Evolutionary conservation across 768 basidiomycete species (phyloP), one percentile per base, ranked within the genome.

Genomic region (Coprinellus aureogranulatus): DNA sequence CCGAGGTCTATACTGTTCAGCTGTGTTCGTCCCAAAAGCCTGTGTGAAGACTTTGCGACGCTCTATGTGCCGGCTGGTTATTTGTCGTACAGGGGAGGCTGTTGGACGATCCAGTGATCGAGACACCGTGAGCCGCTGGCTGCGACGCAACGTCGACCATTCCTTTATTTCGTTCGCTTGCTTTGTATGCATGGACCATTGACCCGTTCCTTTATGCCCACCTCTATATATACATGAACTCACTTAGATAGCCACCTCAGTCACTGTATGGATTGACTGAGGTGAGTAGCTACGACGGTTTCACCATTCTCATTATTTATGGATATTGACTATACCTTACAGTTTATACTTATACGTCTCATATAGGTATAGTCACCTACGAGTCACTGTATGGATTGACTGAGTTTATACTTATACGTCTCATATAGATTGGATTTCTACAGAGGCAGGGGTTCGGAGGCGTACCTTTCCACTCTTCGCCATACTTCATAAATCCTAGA

Each of bases 401-500:
- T 44, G 41, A 44, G 41, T 10, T 44, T 8, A 8, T 44, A 22
- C 14, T n/a, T n/a, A 44, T 44, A n/a, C n/a, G n/a, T 22, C 8
- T 10, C 41, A 6, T 8, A 44, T 44, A 44, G 41, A 22, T n/a
- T 44, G 41, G 41, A 44, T 57, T 57, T 54, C 48, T 50, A 64
- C 62, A 64, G n/a, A 45, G n/a, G n/a, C n/a, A n/a, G n/a, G n/a
- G n/a, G n/a, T n/a, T 54, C 22, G 18, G 22, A 23, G 23, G 45
- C 12, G 25, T 6, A 55, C 63, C 67, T 59, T 64, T 68, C 65
- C 65, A 68, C 23, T 62, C 53, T 31, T 54, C 55, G 23, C 65
- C 65, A 52, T 66, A 68, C 12, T 45, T 25, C 65, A 65, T 64
- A 28, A 72, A 67, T 1, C 76, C 77, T 61, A 80, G 75, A 2